Evolutionary conservation across 495 filamentous ascomycete genomes (phyloP), one percentile per base, ranked within the genome.

Genomic region (Cairneyella variabilis): DNA sequence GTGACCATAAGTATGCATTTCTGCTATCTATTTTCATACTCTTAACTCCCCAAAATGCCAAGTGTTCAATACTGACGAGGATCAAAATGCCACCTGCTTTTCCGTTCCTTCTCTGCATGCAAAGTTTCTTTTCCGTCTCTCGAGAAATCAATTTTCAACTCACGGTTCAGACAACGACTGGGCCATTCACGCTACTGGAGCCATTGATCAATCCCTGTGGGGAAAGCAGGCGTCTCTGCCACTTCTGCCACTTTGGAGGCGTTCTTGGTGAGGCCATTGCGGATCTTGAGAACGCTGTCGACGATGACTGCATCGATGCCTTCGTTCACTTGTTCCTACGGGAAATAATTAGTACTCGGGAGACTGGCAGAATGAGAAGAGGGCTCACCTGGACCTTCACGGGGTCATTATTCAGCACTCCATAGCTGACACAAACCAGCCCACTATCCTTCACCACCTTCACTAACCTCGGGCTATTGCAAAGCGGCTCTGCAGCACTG

Each of bases 231-330:
- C 32, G 38, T 28, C 25, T 3, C 16, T 18, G 46, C 7, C 2
- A 46, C 18, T 14, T 48, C 51, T 23, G 48, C 14, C 2, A 42
- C 34, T 18, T 52, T 57, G 10, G 53, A 46, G 7, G 53, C 56
- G 11, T 56, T 59, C 44, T 59, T 70, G 1, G 76, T 77, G 14
- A 80, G 38, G 17, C 72, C 76, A 58, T 75, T 73, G 0, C 76
- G 70, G 49, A 96, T 92, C 18, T 85, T 84, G 12, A 97, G 75
- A 9, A 97, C 92, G 37, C 80, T 90, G 64, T 97, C 92, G 34
- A 97, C 93, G 64, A 97, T 97, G 21, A 97, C 91, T 6, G 92
- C 92, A 69, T 97, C 92, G 46, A 98, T 95, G 40, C 93, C 93
- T 67, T 96, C 89, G 20, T 90, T 84, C 14, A 95, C 91, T 84